Evolutionary conservation across 495 filamentous ascomycete genomes (phyloP).

Genomic region (Paragyromitra xinjiangensis): DNA sequence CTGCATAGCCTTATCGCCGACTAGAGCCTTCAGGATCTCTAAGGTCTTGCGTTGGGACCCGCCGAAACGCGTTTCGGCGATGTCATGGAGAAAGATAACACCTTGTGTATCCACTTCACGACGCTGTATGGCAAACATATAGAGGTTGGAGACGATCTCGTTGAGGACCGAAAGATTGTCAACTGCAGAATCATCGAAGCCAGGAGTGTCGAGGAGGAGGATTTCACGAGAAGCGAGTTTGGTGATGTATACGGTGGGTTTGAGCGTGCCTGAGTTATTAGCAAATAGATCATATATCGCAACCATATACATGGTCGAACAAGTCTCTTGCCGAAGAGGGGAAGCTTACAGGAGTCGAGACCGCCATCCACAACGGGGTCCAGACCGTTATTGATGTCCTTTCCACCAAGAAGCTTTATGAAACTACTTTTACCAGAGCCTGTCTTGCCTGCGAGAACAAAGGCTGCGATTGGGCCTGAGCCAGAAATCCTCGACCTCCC

Average conservation of each 20-base stretch:
- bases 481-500: conserved; percentile 6
- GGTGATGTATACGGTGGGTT: conserved; percentile 36
- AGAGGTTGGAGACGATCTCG: conserved; percentile 33
- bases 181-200: conserved; percentile 41
- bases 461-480: conserved; percentile 18
- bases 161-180: conserved; percentile 37
- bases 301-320: neutral
- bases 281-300: neutral
- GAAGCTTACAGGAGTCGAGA: conserved; percentile 32
- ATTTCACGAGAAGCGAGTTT: conserved; percentile 23
- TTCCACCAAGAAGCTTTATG: conserved; percentile 42
- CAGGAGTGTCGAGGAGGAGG: conserved; percentile 39
- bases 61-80: conserved; percentile 27
- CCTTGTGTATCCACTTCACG: conserved; percentile 33
- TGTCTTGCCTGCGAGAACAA: conserved; percentile 33
- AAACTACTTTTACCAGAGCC: conserved; percentile 45
- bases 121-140: conserved; percentile 27
- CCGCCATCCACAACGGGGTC: conserved; percentile 32
- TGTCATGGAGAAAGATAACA: conserved; percentile 43
- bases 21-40: conserved; percentile 36
- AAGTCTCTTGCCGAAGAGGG: neutral
- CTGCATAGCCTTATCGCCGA: conserved; percentile 36
- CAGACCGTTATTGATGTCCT: neutral
- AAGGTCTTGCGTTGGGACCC: conserved; percentile 37
- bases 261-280: conserved; percentile 21